phyloP scores from a whole-genome alignment of 2,329 filamentous ascomycete genomes.

The Pochonia chlamydosporia region DNA sequence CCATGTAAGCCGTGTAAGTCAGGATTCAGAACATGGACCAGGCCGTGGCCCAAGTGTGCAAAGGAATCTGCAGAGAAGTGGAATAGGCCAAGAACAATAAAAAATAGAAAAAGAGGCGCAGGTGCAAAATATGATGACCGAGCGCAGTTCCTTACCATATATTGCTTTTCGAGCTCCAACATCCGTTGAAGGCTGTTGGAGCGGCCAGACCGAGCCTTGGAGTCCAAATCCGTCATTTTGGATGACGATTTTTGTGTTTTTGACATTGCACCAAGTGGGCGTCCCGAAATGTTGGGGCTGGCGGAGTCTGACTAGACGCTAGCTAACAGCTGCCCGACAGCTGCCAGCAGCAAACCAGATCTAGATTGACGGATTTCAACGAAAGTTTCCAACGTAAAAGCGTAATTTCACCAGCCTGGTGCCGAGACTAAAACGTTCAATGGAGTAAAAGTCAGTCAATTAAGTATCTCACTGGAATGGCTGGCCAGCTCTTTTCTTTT shows the following conservation, averaged over 20 bases:
- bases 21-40: neutral
- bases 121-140: slow-evolving; percentile 1
- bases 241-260: neutral
- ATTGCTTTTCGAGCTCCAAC: slow-evolving; percentile 53
- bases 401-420: too few species aligned
- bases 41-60: neutral
- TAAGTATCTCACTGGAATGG: neutral
- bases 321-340: neutral
- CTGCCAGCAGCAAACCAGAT: neutral
- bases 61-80: neutral
- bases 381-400: too few species aligned
- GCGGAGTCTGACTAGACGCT: too few species aligned
- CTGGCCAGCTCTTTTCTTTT: neutral
- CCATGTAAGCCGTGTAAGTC: slow-evolving; percentile 2
- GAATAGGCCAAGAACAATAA: neutral
- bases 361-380: too few species aligned
- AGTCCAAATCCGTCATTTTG: slow-evolving; percentile 3
- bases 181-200: slow-evolving; percentile 50
- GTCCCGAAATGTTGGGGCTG: neutral
- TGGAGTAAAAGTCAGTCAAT: too few species aligned
- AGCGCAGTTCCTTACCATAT: slow-evolving; percentile 40
- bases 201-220: slow-evolving; percentile 18
- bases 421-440: too few species aligned
- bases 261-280: neutral
- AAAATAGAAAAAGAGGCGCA: neutral